Evolutionary conservation across 768 basidiomycete genomes (phyloP), one percentile per base, ranked within the genome.

Genomic region (Arthromyces matolae): DNA sequence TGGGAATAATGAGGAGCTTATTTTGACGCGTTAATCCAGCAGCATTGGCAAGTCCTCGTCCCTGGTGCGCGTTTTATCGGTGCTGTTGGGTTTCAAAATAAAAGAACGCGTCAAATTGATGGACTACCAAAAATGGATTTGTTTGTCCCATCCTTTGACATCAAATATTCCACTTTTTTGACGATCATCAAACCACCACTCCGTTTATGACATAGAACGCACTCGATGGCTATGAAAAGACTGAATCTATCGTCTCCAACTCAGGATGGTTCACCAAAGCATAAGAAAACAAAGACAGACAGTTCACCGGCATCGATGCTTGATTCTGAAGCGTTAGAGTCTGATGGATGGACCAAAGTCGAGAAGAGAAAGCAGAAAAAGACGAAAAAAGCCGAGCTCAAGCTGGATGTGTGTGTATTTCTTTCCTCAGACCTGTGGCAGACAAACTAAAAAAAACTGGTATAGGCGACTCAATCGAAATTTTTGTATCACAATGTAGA

Each of bases 401-500:
- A 79, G 61, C 60, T 71, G 32, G 78, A 83, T 64, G 87, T 88
- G 69, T 69, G 81, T 77, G 56, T 63, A 55, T 55, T 46, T 36
- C 36, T 44, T 52, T 54, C 38, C 13, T 43, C 20, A 28, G 24
- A 33, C 10, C n/a, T 28, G 16, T 47, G 3, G 16, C 16, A 27
- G 50, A 59, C 56, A 56, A 53, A 8, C 23, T 33, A 8, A 33
- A 33, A 19, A 31, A 32, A 13, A 27, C 7, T 19, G 12, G 33
- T 12, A 27, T 62, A 84, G 77, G 63, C 70, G 12, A 74, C 68
- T n/a, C 74, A 77, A 31, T 88, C 91, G 0, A 68, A 78, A 47
- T 94, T 95, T 64, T 81, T 91, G 76, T 95, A 93, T 55, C 79
- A 81, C 28, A 87, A 83, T 55, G 68, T 71, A 12, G 90, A 92